phyloP scores from a whole-genome alignment of 2,329 filamentous ascomycete genomes.

The Xylariomycetidae sp. region DNA sequence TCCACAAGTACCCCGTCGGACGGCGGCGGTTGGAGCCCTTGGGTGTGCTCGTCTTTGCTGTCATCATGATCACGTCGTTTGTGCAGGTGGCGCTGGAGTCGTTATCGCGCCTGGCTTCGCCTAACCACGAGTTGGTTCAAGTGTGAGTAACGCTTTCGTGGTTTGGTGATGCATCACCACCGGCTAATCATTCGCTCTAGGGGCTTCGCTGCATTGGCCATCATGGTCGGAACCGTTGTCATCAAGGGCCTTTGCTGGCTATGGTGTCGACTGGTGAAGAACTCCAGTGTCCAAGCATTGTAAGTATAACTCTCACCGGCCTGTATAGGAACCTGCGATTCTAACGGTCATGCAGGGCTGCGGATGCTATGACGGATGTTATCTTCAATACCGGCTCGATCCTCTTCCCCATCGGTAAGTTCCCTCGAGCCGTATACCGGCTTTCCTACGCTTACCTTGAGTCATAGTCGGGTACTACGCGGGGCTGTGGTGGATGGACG shows the following conservation, averaged over 20 bases:
- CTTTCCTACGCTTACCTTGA: no score
- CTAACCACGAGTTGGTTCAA: conserved; percentile 63
- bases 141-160: conserved; percentile 46
- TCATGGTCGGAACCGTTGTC: conserved; percentile 76
- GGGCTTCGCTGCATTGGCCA: conserved; percentile 63
- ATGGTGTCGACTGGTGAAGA: conserved; percentile 81
- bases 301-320: no score
- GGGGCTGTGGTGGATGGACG: conserved; percentile 78
- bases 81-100: conserved; percentile 71
- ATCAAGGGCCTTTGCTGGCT: conserved; percentile 81
- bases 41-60: conserved; percentile 73
- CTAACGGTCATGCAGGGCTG: conserved; percentile 30
- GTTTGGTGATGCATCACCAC: background rate
- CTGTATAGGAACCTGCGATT: background rate
- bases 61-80: conserved; percentile 84
- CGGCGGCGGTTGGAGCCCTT: conserved; percentile 71
- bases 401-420: conserved; percentile 67
- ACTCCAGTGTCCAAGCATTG: conserved; percentile 78
- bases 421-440: no score
- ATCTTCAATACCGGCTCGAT: conserved; percentile 90
- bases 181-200: conserved; percentile 18
- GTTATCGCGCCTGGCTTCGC: conserved; percentile 53
- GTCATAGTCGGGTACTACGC: conserved; percentile 63
- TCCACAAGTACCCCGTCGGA: conserved; percentile 73
- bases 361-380: conserved; percentile 63